phyloP scores from a whole-genome alignment of 768 basidiomycete species.

The Strobilomyces echinocephalus region DNA sequence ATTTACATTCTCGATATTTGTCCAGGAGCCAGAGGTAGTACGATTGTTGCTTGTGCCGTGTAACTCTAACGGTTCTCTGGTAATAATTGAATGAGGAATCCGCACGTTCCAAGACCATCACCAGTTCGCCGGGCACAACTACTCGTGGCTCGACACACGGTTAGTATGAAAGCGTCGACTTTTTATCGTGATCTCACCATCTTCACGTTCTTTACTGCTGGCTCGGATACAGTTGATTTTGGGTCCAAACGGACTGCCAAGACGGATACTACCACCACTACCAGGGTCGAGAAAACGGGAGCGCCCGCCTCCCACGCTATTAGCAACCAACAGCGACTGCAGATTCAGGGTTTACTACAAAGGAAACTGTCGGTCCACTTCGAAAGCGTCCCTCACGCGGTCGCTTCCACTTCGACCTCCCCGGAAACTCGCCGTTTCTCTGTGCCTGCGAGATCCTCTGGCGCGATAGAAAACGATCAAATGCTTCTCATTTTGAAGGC shows the following conservation, averaged over 20 bases:
- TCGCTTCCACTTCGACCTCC: background rate
- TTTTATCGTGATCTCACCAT: background rate
- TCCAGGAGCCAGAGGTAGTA: background rate
- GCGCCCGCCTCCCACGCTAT: background rate
- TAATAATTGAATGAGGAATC: background rate
- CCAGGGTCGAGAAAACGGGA: background rate
- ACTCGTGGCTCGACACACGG: background rate
- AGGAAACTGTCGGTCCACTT: too few relatives aligned
- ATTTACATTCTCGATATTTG: background rate
- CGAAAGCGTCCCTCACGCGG: too few relatives aligned
- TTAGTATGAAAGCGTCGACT: background rate
- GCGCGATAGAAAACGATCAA: background rate
- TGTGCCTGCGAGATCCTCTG: background rate
- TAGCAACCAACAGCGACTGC: background rate
- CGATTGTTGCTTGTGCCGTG: background rate
- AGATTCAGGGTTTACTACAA: too few relatives aligned
- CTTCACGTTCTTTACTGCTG: background rate
- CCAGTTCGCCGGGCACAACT: background rate
- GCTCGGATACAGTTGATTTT: background rate
- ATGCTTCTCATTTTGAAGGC: background rate
- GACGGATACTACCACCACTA: background rate
- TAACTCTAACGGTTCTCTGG: background rate
- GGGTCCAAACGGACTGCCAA: background rate
- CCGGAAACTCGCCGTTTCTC: background rate
- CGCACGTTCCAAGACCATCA: background rate